Conservation (phyloP, 345 rosid genomes). For the Carallia brachiata region DNA sequence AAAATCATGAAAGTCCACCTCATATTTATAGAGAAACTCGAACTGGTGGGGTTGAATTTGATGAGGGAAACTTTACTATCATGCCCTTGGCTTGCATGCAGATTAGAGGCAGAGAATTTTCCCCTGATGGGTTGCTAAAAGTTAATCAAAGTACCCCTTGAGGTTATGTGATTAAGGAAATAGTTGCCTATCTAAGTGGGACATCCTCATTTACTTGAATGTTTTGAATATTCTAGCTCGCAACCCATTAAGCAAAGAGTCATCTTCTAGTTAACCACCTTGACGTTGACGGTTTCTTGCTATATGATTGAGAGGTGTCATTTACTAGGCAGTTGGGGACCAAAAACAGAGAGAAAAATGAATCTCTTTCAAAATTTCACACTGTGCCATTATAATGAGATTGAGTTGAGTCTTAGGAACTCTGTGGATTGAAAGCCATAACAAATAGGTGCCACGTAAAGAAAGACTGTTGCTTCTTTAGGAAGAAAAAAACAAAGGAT, state of each 20-base stretch:
- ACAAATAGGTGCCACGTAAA: no score
- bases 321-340: no score
- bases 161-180: background rate
- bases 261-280: conserved; percentile 3
- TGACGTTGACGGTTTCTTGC: conserved; percentile 5
- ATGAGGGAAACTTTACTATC: conserved; percentile 8
- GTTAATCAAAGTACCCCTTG: background rate
- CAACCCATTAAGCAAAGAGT: conserved; percentile 8
- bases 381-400: no score
- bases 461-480: no score
- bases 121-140: background rate
- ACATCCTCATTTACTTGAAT: background rate
- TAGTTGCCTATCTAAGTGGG: conserved; percentile 2
- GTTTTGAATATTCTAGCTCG: conserved; percentile 16
- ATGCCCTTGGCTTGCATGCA: conserved; percentile 8
- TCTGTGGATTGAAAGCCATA: no score
- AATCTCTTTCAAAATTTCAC: no score
- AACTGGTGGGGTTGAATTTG: background rate
- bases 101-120: background rate
- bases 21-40: conserved; percentile 19
- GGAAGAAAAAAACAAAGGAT: no score
- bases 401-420: no score
- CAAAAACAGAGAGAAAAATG: no score
- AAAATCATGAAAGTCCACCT: background rate
- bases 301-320: background rate